phyloP scores from a whole-genome alignment of 2,329 filamentous ascomycete genomes.

The Clarireedia monteithiana region DNA sequence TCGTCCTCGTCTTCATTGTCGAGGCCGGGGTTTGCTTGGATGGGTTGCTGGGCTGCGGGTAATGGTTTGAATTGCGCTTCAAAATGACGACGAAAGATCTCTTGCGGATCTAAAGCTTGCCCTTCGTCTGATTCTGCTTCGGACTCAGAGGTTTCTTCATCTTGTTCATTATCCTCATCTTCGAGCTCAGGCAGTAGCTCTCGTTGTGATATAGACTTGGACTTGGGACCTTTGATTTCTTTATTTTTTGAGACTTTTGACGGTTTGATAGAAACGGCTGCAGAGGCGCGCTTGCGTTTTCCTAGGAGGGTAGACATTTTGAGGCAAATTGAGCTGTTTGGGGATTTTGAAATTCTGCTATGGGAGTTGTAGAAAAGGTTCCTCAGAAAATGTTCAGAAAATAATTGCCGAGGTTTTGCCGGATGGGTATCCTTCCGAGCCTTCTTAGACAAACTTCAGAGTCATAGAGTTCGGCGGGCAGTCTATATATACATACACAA shows the following conservation, averaged over 20 bases:
- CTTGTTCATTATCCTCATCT: not conserved
- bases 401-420: conserved; percentile 5
- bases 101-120: conserved; percentile 42
- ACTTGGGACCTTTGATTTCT: not conserved
- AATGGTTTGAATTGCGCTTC: conserved; percentile 82
- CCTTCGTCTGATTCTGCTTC: not conserved
- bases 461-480: not conserved
- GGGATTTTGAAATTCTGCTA: not conserved
- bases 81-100: conserved; percentile 76
- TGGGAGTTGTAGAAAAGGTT: not conserved
- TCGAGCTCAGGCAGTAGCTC: not conserved
- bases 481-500: not conserved
- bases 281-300: conserved; percentile 40
- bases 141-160: not conserved
- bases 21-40: conserved; percentile 9
- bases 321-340: not conserved
- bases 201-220: too few species aligned
- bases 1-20: conserved; percentile 29
- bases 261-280: conserved; percentile 23
- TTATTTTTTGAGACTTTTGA: conserved; percentile 11
- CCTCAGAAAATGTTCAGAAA: conserved; percentile 10
- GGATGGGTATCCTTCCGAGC: not conserved
- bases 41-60: conserved; percentile 26
- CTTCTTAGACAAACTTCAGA: not conserved
- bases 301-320: conserved; percentile 32